Evolutionary conservation across 1,139 yeast genomes (phyloP).

Genomic region (Kluyveromyces marxianus): DNA sequence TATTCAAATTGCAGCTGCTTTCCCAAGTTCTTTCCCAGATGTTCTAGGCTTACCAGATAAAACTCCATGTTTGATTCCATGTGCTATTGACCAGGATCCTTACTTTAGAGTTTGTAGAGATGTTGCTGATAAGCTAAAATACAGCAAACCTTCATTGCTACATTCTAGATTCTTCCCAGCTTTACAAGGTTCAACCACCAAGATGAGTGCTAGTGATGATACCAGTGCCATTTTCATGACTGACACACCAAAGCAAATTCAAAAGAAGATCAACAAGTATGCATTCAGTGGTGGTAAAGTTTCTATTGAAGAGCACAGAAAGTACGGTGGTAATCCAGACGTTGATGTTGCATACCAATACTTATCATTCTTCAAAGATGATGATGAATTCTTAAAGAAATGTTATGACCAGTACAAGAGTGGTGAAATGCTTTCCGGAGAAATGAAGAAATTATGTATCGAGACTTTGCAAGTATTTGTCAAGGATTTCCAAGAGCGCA

Average conservation of each 20-base stretch:
- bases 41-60: conserved; percentile 75
- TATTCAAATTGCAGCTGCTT: conserved; percentile 91
- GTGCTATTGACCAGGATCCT: conserved; percentile 99
- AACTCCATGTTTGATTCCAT: conserved; percentile 95
- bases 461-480: conserved; percentile 74
- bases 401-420: conserved; percentile 60
- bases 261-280: conserved; percentile 90
- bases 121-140: conserved; percentile 89
- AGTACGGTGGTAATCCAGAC: conserved; percentile 88
- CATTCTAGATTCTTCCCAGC: conserved; percentile 98
- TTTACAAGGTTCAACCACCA: conserved; percentile 90
- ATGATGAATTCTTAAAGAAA: conserved; percentile 66
- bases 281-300: conserved; percentile 95
- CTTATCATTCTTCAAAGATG: conserved; percentile 79
- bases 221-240: conserved; percentile 85
- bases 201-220: conserved; percentile 93
- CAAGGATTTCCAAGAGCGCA: conserved; percentile 69
- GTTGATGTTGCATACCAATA: conserved; percentile 95
- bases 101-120: conserved; percentile 97
- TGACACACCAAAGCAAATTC: conserved; percentile 85
- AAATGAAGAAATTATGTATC: conserved; percentile 84
- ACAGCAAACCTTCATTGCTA: conserved; percentile 81
- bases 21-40: conserved; percentile 93
- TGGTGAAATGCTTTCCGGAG: conserved; percentile 87
- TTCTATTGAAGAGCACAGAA: conserved; percentile 82